Base-by-base conservation (phyloP, 495 filamentous ascomycete genomes). In the Cetradonia linearis region DNA sequence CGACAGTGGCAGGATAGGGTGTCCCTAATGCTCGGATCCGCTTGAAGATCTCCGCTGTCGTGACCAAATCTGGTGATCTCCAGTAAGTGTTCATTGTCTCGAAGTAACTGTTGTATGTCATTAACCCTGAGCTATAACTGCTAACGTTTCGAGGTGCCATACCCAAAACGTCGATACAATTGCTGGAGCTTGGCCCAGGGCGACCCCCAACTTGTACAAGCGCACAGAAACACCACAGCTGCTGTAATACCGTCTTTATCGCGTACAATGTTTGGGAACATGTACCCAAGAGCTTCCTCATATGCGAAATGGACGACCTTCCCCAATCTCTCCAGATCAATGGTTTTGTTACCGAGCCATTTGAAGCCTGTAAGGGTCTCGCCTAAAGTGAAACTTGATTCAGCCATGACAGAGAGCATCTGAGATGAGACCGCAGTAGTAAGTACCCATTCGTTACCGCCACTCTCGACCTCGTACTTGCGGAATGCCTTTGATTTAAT, bases 301-400 rank as follows among this genome's bases (percentile, higher is more conserved):
- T 82, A 89, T 3, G 83, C 84, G 67, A 81, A 88, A 4, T 75
- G 70, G 0, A 80, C 76, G 18, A 74, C 69, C 61, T 77, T 79
- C n/a, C 81, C 74, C 31, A 69, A 53, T n/a, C 70, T 65, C 63
- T 75, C 70, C 5, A 79, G 61, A 2, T 74, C 72, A 23, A 74
- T 71, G 10, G 75, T 70, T 23, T 73, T 72, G 49, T 78, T 79
- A 1, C 74, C 78, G 72, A 89, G 78, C 86, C 86, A 89, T 69
- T 89, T 89, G 72, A 89, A 89, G 3, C 86, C 86, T 0, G 86
- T 89, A 18, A 89, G 73, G 5, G 85, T 86, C 64, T 88, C 84
- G 46, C 76, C 70, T 64, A 80, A 84, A 37, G 74, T 67, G 56
- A 86, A 80, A 6, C 79, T 80, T 65, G 79, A 78, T 44, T 67